Evolutionary conservation across 1,284 basidiomycete genomes (phyloP), one percentile per base, ranked within the genome.

Genomic region (Tilletia setariae): DNA sequence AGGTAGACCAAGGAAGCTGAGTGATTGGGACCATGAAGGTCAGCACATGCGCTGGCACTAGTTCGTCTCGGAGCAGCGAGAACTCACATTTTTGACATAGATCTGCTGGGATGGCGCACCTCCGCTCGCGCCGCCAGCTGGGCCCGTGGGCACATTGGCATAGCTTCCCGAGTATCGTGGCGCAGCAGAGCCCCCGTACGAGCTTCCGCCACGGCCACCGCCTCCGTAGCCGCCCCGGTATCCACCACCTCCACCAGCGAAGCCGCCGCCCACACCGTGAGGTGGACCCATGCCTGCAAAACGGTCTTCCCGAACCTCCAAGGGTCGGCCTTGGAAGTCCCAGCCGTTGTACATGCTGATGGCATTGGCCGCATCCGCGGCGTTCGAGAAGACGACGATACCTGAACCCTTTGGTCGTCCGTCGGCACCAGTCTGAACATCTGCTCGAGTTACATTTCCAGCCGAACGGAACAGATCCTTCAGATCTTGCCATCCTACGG

Each of bases 401-500:
- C 81, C 83, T 1, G 77, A 79, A 13, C 94, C 94, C 83, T 95
- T 96, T 40, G 94, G 91, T 19, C 91, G 88, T 19, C 95, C 95
- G 84, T 98, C 94, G 21, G 89, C 89, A 69, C 89, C 90, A 76
- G 94, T 91, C 78, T 94, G 93, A 77, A 97, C 91, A 82, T 98
- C 94, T 67, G 95, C 93, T 47, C 94, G 89, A 70, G 96, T 88
- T 76, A 97, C 93, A 79, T 91, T 92, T 30, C 95, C 94, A 47
- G 94, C 92, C 40, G 91, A 89, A 67, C 94, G 89, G 89, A 98
- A 97, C 40, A 98, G 86, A 83, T 98, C 94, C 83, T 98, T 98
- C 69, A 98, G 86, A 82, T 98, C 95, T 83, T 98, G 95, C 95
- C 95, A 98, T 47, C 93, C 93, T 40, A 93, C 93, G 84, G 94